phyloP scores from a whole-genome alignment of 352 stramenopile species.

The Globisporangium canariense region DNA sequence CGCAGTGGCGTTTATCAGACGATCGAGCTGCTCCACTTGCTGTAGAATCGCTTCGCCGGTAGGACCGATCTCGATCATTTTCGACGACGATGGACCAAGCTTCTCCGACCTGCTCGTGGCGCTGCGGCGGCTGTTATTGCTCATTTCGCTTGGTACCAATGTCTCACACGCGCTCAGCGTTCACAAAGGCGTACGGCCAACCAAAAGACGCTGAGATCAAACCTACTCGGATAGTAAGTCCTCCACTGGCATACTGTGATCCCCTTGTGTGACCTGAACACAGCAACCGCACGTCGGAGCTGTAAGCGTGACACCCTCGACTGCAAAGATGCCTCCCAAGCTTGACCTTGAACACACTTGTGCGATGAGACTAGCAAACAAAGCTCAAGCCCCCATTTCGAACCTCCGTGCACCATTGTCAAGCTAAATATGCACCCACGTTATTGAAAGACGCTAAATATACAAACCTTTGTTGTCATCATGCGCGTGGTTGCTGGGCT shows the following conservation, averaged over 20 bases:
- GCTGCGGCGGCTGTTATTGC: background rate
- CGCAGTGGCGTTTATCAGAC: constrained; percentile 8
- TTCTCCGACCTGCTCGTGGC: background rate
- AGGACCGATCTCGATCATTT: constrained; percentile 3
- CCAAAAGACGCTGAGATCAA: background rate
- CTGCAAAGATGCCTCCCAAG: background rate
- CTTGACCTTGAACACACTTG: background rate
- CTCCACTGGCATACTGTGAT: background rate
- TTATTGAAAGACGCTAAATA: constrained; percentile 1
- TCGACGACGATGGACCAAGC: background rate
- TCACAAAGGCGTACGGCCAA: background rate
- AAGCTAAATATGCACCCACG: background rate
- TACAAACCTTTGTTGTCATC: background rate
- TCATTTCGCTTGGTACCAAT: background rate
- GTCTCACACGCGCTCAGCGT: background rate
- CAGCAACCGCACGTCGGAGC: background rate
- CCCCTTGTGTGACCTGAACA: no score
- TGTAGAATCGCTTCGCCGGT: constrained; percentile 9
- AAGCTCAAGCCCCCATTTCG: background rate
- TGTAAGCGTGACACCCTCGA: background rate
- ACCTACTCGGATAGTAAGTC: background rate
- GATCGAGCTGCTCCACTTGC: constrained; percentile 16
- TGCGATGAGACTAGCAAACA: background rate
- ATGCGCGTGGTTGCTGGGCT: background rate
- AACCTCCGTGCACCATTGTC: background rate